phyloP scores from a whole-genome alignment of 2,329 filamentous ascomycete species.

The Penicillium brevicompactum region DNA sequence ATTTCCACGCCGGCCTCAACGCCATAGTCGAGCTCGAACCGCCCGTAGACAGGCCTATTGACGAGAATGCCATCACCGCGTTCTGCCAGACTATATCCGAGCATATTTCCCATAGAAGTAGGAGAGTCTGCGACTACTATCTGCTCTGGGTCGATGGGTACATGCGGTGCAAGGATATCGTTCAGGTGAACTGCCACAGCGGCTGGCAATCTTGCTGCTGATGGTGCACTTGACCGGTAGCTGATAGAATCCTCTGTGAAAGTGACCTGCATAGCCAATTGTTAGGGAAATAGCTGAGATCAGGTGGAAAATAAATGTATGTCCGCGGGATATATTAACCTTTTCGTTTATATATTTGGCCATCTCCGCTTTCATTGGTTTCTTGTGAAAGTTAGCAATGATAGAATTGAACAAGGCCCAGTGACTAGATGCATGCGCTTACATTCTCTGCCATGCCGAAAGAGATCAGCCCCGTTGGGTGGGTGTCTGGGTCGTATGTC shows the following conservation, averaged over 20 bases:
- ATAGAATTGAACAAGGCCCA: too few species aligned
- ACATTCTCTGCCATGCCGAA: slow-evolving; percentile 42
- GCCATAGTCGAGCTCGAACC: slow-evolving; percentile 53
- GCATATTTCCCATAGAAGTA: slow-evolving; percentile 46
- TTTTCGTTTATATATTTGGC: slow-evolving; percentile 42
- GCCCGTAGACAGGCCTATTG: slow-evolving; percentile 50
- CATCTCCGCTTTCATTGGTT: slow-evolving; percentile 41
- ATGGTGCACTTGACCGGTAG: slow-evolving; percentile 45
- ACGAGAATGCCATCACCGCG: slow-evolving; percentile 51
- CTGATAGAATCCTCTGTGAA: slow-evolving; percentile 39
- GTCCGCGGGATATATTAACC: slow-evolving; percentile 13
- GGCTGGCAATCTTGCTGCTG: slow-evolving; percentile 40
- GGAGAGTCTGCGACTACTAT: slow-evolving; percentile 46
- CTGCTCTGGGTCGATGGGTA: slow-evolving; percentile 37
- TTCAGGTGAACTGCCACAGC: slow-evolving; percentile 48
- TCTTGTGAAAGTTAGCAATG: slow-evolving; percentile 23
- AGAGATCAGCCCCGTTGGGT: slow-evolving; percentile 37
- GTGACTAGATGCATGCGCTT: neutral
- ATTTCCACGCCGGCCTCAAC: slow-evolving; percentile 45
- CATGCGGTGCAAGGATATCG: slow-evolving; percentile 40
- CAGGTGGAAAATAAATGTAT: neutral
- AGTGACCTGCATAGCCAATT: slow-evolving; percentile 22
- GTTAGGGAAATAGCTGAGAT: neutral
- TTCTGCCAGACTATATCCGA: slow-evolving; percentile 47
- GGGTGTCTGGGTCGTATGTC: slow-evolving; percentile 31